Percentiles rank a stretch among this genome's conserved stretches.
These are phyloP conservation scores for Colletotrichum tabaci DNA, from an alignment of 2,329 filamentous ascomycete genomes.

Conservation along the genomic window DNA sequence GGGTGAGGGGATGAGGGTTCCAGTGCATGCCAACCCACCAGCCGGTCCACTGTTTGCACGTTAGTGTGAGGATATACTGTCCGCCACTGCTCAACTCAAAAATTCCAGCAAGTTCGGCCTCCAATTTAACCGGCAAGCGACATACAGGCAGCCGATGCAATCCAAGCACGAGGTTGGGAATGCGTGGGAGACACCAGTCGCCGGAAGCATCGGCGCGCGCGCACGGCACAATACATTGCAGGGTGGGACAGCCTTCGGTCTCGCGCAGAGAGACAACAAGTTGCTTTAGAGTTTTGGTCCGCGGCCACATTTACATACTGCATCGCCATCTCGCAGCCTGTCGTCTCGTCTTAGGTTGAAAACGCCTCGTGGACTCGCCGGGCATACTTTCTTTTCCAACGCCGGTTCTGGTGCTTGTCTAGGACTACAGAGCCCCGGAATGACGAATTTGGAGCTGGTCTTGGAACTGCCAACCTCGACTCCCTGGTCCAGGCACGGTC, in stretches of 20 bases:
- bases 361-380: constrained; percentile 33
- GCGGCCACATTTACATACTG: constrained; percentile 12
- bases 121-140: not conserved
- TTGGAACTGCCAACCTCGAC: not conserved
- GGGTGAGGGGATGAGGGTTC: constrained; percentile 8
- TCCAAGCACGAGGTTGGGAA: constrained; percentile 17
- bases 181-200: not conserved
- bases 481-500: not conserved
- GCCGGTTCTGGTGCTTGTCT: constrained; percentile 12
- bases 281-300: constrained; percentile 40
- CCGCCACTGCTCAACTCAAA: constrained; percentile 17
- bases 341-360: constrained; percentile 31
- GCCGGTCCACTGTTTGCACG: constrained; percentile 35
- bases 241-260: not conserved
- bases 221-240: not conserved
- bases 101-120: constrained; percentile 1
- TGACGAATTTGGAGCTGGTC: constrained; percentile 1
- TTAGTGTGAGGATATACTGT: constrained; percentile 35
- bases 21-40: constrained; percentile 30
- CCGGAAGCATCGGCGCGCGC: constrained; percentile 8
- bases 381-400: constrained; percentile 39
- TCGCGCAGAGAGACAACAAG: constrained; percentile 30
- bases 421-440: not conserved
- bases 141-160: not conserved
- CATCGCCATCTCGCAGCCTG: constrained; percentile 18